phyloP scores from a whole-genome alignment of 345 rosid species.

The Eucalyptus erythrocorys region DNA sequence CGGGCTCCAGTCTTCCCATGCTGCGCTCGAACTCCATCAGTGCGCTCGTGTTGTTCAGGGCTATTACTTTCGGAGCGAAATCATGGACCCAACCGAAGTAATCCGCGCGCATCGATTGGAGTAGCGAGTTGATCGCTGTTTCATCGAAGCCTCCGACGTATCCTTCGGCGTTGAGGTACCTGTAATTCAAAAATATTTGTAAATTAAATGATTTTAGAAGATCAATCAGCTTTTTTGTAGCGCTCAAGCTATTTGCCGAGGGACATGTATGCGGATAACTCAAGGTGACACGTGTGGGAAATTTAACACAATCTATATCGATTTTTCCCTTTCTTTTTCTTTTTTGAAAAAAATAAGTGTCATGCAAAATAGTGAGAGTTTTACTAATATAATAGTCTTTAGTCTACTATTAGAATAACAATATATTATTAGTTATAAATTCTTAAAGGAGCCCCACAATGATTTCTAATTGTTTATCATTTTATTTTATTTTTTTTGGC shows the following conservation, averaged over 20 bases:
- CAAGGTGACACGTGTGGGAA: not conserved
- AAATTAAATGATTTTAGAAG: not conserved
- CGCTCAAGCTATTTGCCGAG: not conserved
- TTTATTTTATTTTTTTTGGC: too few species aligned
- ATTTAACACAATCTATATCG: not conserved
- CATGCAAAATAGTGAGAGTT: not conserved
- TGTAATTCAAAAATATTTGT: not conserved
- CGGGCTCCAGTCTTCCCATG: slow-evolving; percentile 4
- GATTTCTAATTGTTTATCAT: too few species aligned
- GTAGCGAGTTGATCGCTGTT: not conserved
- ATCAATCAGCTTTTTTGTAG: not conserved
- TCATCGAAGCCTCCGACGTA: slow-evolving; percentile 12
- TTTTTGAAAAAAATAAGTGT: accelerated
- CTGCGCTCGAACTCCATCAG: slow-evolving; percentile 1
- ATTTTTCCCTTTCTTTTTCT: not conserved
- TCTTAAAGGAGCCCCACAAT: too few species aligned
- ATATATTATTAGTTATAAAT: too few species aligned
- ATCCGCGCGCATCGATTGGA: not conserved
- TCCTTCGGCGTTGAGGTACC: slow-evolving; percentile 12
- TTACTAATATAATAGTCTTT: accelerated
- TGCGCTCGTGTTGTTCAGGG: not conserved
- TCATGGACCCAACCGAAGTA: slow-evolving; percentile 2
- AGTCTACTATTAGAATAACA: accelerated
- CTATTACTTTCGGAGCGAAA: slow-evolving; percentile 5
- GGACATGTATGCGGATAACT: not conserved